These are phyloP conservation scores for Claviceps quebecensis DNA, from an alignment of 2,329 filamentous ascomycete species.

Conservation along the genomic window DNA sequence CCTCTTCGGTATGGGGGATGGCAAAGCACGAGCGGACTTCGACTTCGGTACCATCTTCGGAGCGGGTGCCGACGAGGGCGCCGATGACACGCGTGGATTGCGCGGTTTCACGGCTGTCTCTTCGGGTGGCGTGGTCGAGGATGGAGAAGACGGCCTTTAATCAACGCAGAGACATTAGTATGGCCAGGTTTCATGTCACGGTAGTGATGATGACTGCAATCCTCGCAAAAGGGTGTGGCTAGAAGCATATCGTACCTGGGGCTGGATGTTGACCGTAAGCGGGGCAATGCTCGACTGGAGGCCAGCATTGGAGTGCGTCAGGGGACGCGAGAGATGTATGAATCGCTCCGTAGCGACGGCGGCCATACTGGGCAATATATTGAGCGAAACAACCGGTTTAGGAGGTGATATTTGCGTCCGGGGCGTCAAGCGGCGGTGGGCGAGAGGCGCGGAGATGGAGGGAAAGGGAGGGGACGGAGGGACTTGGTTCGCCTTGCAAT, in stretches of 20 bases:
- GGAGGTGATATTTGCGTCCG: slow-evolving; percentile 1
- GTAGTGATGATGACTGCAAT: neutral
- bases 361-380: slow-evolving; percentile 55
- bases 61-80: slow-evolving; percentile 81
- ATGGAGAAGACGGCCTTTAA: slow-evolving; percentile 55
- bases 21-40: slow-evolving; percentile 95
- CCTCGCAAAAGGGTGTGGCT: neutral
- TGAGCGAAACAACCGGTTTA: slow-evolving; percentile 7
- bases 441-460: slow-evolving; percentile 8
- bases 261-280: slow-evolving; percentile 86
- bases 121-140: slow-evolving; percentile 86
- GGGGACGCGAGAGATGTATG: slow-evolving; percentile 84
- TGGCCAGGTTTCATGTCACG: neutral
- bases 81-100: slow-evolving; percentile 95
- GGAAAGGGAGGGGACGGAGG: neutral
- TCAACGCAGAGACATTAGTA: neutral
- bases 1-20: slow-evolving; percentile 94
- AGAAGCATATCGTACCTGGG: slow-evolving; percentile 53
- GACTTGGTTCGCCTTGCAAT: neutral
- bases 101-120: slow-evolving; percentile 51
- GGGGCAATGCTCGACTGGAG: slow-evolving; percentile 78
- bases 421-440: slow-evolving; percentile 8
- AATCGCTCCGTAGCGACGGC: slow-evolving; percentile 65
- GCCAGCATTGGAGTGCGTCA: slow-evolving; percentile 68
- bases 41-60: slow-evolving; percentile 92